Conservation (phyloP, 768 basidiomycete genomes). For the Crepidotus variabilis region DNA sequence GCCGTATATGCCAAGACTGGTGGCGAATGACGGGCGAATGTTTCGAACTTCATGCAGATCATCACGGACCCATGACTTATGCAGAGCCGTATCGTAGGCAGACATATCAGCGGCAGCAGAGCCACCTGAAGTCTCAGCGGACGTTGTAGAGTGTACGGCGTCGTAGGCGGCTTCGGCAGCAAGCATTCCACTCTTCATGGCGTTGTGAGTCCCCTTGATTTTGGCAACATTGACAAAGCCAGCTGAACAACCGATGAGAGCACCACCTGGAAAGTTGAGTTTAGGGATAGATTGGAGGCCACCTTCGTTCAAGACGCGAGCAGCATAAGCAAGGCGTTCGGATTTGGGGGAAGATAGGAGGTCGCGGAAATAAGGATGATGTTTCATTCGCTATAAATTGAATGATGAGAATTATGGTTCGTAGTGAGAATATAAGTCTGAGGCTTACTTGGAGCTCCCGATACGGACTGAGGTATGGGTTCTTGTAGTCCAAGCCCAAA, state of each 20-base stretch:
- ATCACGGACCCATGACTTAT: conserved; percentile 76
- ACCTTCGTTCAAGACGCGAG: conserved; percentile 87
- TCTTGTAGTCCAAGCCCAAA: conserved; percentile 90
- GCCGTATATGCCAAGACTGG: conserved; percentile 76
- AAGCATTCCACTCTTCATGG: conserved; percentile 98
- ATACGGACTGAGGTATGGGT: conserved; percentile 91
- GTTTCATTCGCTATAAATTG: conserved; percentile 69
- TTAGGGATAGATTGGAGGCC: conserved; percentile 88
- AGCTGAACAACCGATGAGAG: conserved; percentile 91
- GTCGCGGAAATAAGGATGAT: conserved; percentile 87
- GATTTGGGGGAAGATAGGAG: conserved; percentile 67
- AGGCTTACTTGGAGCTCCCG: conserved; percentile 81
- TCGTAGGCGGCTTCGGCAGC: conserved; percentile 87
- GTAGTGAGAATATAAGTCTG: background rate
- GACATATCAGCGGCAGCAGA: conserved; percentile 57
- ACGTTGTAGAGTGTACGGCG: conserved; percentile 36
- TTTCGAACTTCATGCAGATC: conserved; percentile 92
- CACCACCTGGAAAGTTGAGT: conserved; percentile 89
- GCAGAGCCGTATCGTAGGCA: conserved; percentile 64
- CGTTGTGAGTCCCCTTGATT: conserved; percentile 98
- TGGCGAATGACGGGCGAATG: conserved; percentile 84
- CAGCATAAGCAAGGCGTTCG: conserved; percentile 85
- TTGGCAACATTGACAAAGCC: conserved; percentile 96
- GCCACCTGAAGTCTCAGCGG: conserved; percentile 9
- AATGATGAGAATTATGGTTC: no score